Percentiles rank a stretch among this genome's conserved stretches.
Evolutionary conservation across 306 rosid genomes (phyloP).

Genomic region (Quillaja saponaria): DNA sequence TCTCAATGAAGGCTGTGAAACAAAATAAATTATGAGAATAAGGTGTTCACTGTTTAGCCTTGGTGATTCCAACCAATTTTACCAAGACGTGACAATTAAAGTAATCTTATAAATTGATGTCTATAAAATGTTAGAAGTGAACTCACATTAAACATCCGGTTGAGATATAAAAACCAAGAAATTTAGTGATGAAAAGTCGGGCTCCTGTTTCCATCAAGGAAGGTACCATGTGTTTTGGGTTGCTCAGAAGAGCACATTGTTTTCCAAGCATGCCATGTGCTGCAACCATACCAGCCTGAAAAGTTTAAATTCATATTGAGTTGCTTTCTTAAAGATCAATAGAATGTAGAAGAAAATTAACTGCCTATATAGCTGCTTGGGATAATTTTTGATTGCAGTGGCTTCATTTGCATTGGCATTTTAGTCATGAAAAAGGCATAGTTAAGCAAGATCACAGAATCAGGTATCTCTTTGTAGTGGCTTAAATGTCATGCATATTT

Average conservation of each 20-base stretch:
- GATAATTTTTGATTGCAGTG: constrained; percentile 4
- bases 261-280: constrained; percentile 71
- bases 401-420: neutral
- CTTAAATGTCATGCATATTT: constrained; percentile 8
- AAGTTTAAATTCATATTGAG: constrained; percentile 23
- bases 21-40: too few species aligned
- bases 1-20: too few species aligned
- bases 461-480: neutral
- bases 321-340: constrained; percentile 1
- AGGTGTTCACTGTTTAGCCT: too few species aligned
- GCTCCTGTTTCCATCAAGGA: constrained; percentile 77
- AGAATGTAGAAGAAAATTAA: constrained; percentile 19
- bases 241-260: constrained; percentile 46
- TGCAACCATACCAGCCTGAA: constrained; percentile 84
- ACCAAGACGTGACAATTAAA: neutral
- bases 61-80: too few species aligned
- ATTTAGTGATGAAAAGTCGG: constrained; percentile 66
- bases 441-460: neutral
- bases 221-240: constrained; percentile 88
- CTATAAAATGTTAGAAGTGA: constrained; percentile 6
- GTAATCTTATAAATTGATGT: constrained; percentile 6
- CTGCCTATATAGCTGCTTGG: neutral
- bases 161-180: constrained; percentile 54
- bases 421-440: neutral
- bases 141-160: constrained; percentile 82